These are phyloP conservation scores for Globisporangium polare DNA, from an alignment of 352 stramenopile species.

Conservation along the genomic window DNA sequence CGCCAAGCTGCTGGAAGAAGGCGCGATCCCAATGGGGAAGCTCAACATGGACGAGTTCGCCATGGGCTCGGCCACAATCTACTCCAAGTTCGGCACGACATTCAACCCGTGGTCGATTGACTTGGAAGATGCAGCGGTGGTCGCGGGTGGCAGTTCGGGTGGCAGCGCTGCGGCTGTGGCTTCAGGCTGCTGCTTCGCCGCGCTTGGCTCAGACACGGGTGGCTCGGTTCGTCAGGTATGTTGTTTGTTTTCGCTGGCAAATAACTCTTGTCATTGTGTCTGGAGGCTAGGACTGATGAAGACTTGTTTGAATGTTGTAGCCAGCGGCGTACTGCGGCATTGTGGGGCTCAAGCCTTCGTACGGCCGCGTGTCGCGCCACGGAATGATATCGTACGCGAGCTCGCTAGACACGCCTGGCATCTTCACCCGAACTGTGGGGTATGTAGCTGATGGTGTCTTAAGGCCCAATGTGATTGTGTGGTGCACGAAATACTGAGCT, in stretches of 20 bases:
- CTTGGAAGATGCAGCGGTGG: conserved; percentile 45
- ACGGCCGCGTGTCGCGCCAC: conserved; percentile 95
- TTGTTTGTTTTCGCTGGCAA: neutral
- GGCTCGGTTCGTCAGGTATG: conserved; percentile 93
- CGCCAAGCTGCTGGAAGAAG: conserved; percentile 79
- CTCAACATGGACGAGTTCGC: conserved; percentile 99
- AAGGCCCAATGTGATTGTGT: neutral
- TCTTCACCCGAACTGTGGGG: conserved; percentile 87
- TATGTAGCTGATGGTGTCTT: conserved; percentile 18
- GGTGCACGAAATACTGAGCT: neutral
- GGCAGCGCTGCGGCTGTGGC: conserved; percentile 93
- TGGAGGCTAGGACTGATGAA: neutral
- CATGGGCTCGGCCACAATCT: conserved; percentile 95
- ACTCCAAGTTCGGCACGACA: conserved; percentile 84
- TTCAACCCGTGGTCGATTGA: conserved; percentile 87
- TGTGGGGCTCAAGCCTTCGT: conserved; percentile 97
- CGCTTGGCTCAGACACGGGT: conserved; percentile 97
- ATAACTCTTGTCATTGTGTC: neutral
- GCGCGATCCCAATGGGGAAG: conserved; percentile 93
- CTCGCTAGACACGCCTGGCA: conserved; percentile 94
- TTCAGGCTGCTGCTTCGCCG: conserved; percentile 88
- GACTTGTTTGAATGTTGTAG: conserved; percentile 19
- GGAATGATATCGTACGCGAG: conserved; percentile 96
- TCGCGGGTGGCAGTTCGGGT: conserved; percentile 92
- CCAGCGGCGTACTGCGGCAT: conserved; percentile 95